Evolutionary conservation across 331 rosid genomes (phyloP), one percentile per base, ranked within the genome.

Genomic region (Quercus tomentella): DNA sequence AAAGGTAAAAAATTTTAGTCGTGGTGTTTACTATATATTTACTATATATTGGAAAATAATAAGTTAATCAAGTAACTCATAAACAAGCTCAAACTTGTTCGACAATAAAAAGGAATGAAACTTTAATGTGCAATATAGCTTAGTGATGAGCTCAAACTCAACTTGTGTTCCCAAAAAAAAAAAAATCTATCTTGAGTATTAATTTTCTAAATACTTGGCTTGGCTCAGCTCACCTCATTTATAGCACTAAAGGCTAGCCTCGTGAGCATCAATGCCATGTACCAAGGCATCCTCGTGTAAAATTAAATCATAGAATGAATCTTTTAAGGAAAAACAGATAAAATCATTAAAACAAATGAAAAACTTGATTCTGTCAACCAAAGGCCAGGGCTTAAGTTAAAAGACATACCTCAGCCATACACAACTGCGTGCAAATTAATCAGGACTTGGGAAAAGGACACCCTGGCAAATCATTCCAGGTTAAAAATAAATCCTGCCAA

Each of bases 341-440:
- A 79, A 14, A 76, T 56, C 57, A 81, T 52, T 62, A 54, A 41
- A 56, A 49, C 57, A 72, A 82, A 69, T 37, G 70, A 56, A 75
- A 58, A 72, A 23, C 70, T 58, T 22, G 54, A 63, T 60, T 66
- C 18, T 20, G 68, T 43, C 57, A 67, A 51, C 76, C n/a, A 52
- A 16, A 49, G 51, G 21, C 57, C 70, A 73, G 45, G 62, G 56
- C 80, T 56, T 51, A 41, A 41, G 49, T 9, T 41, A 49, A 75
- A 26, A 74, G 69, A 80, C 72, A 58, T 80, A 65, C 75, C 87
- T 77, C 57, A 45, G 80, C n/a, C 3, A 33, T 76, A 28, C 45
- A 56, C 75, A 71, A 77, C 77, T 33, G 65, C 57, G 56, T 52
- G 70, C 79, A 41, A 54, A 35, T 31, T 62, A 69, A 56, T 80